Conservation (phyloP, 2,329 filamentous ascomycete species). For the Aspergillus tanneri region DNA sequence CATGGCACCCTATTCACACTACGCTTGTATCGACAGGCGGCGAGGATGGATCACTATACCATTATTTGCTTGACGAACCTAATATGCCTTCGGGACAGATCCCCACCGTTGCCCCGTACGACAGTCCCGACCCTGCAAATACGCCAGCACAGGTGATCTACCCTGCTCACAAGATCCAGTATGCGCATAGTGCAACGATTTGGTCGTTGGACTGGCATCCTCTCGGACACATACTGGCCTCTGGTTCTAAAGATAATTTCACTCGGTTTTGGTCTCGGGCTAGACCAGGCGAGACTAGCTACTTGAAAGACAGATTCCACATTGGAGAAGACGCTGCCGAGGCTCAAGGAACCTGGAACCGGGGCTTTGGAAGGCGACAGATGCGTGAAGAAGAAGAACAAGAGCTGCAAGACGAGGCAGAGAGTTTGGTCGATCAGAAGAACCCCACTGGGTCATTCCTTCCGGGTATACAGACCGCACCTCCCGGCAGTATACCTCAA, state of each 20-base stretch:
- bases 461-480: constrained; percentile 56
- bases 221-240: constrained; percentile 89
- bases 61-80: constrained; percentile 94
- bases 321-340: constrained; percentile 92
- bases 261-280: constrained; percentile 95
- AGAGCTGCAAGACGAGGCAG: constrained; percentile 88
- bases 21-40: constrained; percentile 88
- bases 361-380: constrained; percentile 72
- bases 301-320: constrained; percentile 88
- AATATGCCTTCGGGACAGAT: constrained; percentile 75
- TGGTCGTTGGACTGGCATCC: constrained; percentile 99
- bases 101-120: constrained; percentile 76
- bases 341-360: constrained; percentile 90
- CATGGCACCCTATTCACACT: constrained; percentile 91
- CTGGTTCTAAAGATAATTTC: constrained; percentile 93
- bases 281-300: constrained; percentile 80
- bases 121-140: constrained; percentile 74
- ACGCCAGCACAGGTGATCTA: constrained; percentile 87
- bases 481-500: constrained; percentile 54
- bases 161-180: constrained; percentile 81
- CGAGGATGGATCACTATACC: constrained; percentile 82
- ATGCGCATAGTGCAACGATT: constrained; percentile 90
- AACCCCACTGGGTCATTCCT: constrained; percentile 62
- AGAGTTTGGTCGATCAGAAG: constrained; percentile 88
- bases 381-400: constrained; percentile 90